These are phyloP conservation scores for Clarireedia monteithiana DNA, from an alignment of 2,329 filamentous ascomycete species.

Conservation along the genomic window DNA sequence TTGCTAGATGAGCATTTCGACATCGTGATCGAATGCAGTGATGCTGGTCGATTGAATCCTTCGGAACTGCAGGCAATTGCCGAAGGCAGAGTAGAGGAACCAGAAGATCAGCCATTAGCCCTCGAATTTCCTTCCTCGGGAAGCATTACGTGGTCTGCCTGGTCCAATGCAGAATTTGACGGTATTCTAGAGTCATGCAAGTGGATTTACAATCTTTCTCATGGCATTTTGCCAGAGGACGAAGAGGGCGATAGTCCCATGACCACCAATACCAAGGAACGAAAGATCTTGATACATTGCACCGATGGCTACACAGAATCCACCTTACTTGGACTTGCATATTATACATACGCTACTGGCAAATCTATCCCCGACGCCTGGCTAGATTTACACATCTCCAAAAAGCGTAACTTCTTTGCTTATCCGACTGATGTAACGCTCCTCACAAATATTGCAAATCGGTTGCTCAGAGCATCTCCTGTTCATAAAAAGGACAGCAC, in stretches of 20 bases:
- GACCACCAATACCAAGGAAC: constrained; percentile 28
- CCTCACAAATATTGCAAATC: constrained; percentile 66
- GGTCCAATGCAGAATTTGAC: constrained; percentile 75
- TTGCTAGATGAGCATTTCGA: constrained; percentile 57
- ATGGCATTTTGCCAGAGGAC: constrained; percentile 23
- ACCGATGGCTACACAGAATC: constrained; percentile 95
- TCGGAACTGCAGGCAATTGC: constrained; percentile 56
- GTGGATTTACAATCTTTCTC: constrained; percentile 71
- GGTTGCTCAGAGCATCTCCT: constrained; percentile 67
- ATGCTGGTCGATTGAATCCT: constrained; percentile 70
- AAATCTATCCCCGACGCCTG: constrained; percentile 76
- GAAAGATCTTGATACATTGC: constrained; percentile 84
- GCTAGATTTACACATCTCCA: constrained; percentile 73
- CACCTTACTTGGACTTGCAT: constrained; percentile 79
- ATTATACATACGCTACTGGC: constrained; percentile 87
- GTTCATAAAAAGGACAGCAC: constrained; percentile 39
- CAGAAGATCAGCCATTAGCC: constrained; percentile 31
- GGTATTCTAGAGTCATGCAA: constrained; percentile 78
- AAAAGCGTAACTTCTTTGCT: constrained; percentile 88
- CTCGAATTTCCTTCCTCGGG: constrained; percentile 90
- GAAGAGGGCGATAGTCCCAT: constrained; percentile 50
- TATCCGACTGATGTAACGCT: constrained; percentile 86
- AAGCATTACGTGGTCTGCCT: constrained; percentile 79
- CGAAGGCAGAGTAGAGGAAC: constrained; percentile 39
- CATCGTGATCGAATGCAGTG: constrained; percentile 80